Percentiles rank a stretch among this genome's conserved stretches.
Evolutionary conservation across 345 rosid genomes (phyloP).

Genomic region (Hevea brasiliensis): DNA sequence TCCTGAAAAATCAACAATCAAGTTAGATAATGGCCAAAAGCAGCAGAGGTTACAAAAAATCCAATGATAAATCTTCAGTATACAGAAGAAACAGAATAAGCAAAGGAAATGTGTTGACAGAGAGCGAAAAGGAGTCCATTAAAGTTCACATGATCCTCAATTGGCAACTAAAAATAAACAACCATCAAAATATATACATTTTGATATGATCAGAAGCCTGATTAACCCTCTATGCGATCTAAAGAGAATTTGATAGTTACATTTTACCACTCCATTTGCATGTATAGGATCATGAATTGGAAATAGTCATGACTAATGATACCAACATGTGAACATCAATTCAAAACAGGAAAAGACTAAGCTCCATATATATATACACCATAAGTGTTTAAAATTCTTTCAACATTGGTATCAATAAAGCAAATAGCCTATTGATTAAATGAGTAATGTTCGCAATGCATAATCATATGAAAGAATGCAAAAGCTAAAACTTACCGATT

Average conservation of each 20-base stretch:
- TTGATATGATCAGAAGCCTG: neutral
- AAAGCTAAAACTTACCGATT: conserved; percentile 63
- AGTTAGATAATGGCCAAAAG: conserved; percentile 5
- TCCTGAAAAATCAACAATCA: conserved; percentile 44
- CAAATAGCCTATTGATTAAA: neutral
- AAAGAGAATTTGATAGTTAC: neutral
- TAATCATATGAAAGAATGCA: conserved; percentile 7
- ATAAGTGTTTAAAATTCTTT: neutral
- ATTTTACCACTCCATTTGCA: neutral
- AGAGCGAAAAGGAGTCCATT: neutral
- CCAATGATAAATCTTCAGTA: neutral
- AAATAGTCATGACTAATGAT: neutral
- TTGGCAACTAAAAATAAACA: neutral
- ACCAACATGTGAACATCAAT: neutral
- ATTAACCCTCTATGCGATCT: neutral
- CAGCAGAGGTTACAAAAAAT: neutral
- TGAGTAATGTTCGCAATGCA: neutral
- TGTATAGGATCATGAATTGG: neutral
- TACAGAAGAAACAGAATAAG: neutral
- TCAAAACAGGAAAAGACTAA: neutral
- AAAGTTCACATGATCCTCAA: too few relatives aligned
- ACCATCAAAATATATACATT: neutral
- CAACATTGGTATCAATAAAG: neutral
- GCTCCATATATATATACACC: neutral
- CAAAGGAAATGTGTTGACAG: neutral